Evolutionary conservation across 805 yeast species (phyloP).

Genomic region (Wickerhamiella allomyrinae): DNA sequence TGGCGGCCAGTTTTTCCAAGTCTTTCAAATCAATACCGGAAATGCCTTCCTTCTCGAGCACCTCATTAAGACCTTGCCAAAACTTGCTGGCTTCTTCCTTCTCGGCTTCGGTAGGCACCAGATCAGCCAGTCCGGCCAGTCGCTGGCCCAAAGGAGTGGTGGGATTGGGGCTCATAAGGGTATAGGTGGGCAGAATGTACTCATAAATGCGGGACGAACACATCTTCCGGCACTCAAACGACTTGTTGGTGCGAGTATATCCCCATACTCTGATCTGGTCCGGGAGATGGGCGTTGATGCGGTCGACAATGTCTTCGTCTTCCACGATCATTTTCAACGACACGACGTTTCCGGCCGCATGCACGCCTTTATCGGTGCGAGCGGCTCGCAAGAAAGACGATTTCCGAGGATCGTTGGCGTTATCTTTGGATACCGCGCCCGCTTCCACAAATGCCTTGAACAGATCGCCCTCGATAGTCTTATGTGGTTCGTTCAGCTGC

Average conservation of each 20-base stretch:
- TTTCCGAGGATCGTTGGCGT: constrained; percentile 77
- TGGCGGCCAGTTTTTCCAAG: constrained; percentile 4
- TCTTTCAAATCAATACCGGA: constrained; percentile 20
- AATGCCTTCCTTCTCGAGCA: constrained; percentile 29
- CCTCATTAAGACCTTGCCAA: constrained; percentile 42
- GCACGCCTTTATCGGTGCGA: constrained; percentile 91
- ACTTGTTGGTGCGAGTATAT: constrained; percentile 69
- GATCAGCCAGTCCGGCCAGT: constrained; percentile 38
- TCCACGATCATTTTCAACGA: constrained; percentile 74
- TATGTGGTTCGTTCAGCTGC: constrained; percentile 80
- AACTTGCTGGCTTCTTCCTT: constrained; percentile 61
- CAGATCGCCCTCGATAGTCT: constrained; percentile 81
- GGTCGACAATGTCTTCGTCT: constrained; percentile 56
- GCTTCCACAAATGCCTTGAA: constrained; percentile 72
- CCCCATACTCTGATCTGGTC: constrained; percentile 90
- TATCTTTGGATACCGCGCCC: constrained; percentile 78
- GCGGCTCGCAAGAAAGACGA: constrained; percentile 52
- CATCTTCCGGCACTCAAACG: constrained; percentile 88
- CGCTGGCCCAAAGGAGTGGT: constrained; percentile 47
- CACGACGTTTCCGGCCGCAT: constrained; percentile 89
- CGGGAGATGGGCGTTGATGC: constrained; percentile 65
- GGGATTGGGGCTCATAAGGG: constrained; percentile 85
- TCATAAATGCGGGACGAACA: constrained; percentile 95
- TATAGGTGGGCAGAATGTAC: constrained; percentile 81
- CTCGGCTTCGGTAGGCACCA: constrained; percentile 45